Evolutionary conservation across 208 protist genomes (phyloP).

Genomic region (Trichomonas vaginalis): DNA sequence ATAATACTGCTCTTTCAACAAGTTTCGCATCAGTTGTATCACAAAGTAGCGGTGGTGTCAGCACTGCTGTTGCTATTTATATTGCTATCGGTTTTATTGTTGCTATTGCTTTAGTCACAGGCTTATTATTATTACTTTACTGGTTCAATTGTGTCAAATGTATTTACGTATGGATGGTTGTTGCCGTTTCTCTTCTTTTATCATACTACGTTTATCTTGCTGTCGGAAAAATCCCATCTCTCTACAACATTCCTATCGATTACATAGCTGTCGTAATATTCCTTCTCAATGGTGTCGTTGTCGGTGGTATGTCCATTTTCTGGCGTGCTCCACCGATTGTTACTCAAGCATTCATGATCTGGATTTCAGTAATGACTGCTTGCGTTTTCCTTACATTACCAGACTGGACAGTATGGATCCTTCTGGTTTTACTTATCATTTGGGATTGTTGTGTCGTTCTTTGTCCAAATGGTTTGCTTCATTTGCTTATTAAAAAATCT

Average conservation of each 20-base stretch:
- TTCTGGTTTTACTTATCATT: not conserved
- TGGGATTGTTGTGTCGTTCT: conserved; percentile 10
- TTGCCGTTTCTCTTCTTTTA: not conserved
- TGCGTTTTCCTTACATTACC: not conserved
- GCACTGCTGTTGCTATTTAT: not conserved
- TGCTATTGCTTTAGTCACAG: not conserved
- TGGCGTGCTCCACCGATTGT: not conserved
- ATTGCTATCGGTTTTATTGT: not conserved
- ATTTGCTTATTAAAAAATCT: not conserved
- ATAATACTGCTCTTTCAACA: too few relatives aligned
- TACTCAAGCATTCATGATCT: not conserved
- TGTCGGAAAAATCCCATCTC: not conserved
- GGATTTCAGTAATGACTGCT: not conserved
- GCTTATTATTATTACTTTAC: not conserved
- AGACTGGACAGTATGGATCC: conserved; percentile 14
- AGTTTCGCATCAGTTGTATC: not conserved
- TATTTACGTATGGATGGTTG: not conserved
- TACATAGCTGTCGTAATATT: not conserved
- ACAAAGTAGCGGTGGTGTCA: not conserved
- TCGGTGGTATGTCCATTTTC: not conserved
- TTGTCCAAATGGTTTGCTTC: not conserved
- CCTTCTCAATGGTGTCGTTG: not conserved
- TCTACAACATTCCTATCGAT: not conserved
- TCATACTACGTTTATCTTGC: not conserved
- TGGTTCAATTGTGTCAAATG: not conserved